Evolutionary conservation across 257 asterid species (phyloP), one percentile per base, ranked within the genome.

Genomic region (Rauvolfia tetraphylla): DNA sequence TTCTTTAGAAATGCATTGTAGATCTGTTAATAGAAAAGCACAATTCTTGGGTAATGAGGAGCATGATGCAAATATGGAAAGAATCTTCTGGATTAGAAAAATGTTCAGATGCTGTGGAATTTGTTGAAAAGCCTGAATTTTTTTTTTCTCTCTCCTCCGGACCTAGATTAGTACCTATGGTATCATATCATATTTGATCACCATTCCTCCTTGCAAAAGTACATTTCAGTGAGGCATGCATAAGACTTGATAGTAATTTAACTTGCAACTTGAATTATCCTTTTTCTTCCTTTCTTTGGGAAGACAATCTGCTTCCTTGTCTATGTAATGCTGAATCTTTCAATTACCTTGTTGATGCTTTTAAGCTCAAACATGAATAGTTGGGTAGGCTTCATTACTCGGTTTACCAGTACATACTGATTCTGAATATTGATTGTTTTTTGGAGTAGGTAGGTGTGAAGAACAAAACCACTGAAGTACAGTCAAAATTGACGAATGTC

Each of bases 401-500:
- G 51, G 27, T 8, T 65, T 18, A 5, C 8, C 20, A 25, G 51
- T 22, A 38, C 33, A 22, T 46, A 14, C 59, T 29, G 75, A 66
- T 56, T 31, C 78, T 78, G 75, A 75, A 39, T 4, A 58, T 31
- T 76, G 51, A 42, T 18, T 66, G 7, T 36, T 63, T n/a, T 83
- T 75, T 83, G 81, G 90, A 81, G 86, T 87, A 95, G 99, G 96
- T 91, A 75, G 99, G 99, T 56, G 93, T 95, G 84, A 95, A 90
- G 87, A 93, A 82, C 83, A 93, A 90, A 87, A 84, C 96, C 11
- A 75, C 89, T 33, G 98, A 95, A 68, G 88, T 93, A 67, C 99
- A 93, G 84, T 87, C 97, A 1, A 95, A 93, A 93, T 84, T 89
- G 77, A 81, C 91, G 41, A 95, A 90, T 83, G 95, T 76, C 75